phyloP scores from a whole-genome alignment of 164 flowering plant species.

The Pachysandra terminalis region DNA sequence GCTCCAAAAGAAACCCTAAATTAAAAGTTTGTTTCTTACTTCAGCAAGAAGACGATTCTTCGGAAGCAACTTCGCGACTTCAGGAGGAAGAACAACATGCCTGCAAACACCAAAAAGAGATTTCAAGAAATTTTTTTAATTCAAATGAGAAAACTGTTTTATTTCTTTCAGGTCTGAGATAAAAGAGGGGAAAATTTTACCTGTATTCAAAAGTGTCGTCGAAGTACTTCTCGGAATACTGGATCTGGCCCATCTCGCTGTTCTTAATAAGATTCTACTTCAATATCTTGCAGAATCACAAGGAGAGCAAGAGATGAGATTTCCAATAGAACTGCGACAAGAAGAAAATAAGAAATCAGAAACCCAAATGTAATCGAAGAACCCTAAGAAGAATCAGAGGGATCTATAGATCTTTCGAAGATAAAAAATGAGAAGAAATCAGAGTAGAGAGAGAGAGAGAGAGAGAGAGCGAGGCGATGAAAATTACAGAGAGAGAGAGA shows the following conservation, averaged over 20 bases:
- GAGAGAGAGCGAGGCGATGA: background rate
- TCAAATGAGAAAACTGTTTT: too few species aligned
- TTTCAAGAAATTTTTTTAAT: too few species aligned
- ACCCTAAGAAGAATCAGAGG: background rate
- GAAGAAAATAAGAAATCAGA: background rate
- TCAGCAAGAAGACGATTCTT: constrained; percentile 93
- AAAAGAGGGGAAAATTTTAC: constrained; percentile 19
- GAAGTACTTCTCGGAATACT: constrained; percentile 93
- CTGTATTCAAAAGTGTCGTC: constrained; percentile 89
- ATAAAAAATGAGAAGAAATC: background rate
- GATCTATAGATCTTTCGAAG: too few species aligned
- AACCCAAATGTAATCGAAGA: background rate
- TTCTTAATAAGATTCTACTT: background rate
- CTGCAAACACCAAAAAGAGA: constrained; percentile 27
- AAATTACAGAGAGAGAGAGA: too few species aligned
- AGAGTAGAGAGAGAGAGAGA: background rate
- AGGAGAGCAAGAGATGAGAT: background rate
- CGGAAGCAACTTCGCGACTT: constrained; percentile 83
- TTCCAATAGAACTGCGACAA: background rate
- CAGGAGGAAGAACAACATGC: constrained; percentile 95
- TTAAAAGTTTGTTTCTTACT: constrained; percentile 28
- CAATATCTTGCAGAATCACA: background rate
- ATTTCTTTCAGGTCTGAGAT: background rate
- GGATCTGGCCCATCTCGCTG: constrained; percentile 82
- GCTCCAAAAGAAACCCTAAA: constrained; percentile 15